Base-by-base conservation (phyloP, 2,329 filamentous ascomycete species). In the Tolypocladium cylindrosporum region DNA sequence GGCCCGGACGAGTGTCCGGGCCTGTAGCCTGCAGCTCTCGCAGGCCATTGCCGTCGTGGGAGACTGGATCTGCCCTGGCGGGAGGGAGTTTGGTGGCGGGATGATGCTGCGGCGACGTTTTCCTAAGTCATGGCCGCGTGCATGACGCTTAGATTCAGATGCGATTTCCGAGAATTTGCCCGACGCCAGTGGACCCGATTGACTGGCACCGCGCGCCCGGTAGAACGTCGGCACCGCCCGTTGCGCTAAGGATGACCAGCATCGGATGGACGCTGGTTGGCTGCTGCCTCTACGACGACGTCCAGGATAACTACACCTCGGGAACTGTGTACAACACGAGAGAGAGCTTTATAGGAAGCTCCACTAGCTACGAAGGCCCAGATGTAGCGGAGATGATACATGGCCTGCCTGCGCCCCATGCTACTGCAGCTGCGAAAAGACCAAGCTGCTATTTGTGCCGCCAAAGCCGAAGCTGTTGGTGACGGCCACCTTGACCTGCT, bases 381-480 rank as follows among this genome's bases (percentile, higher is more conserved):
- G 21, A 24, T 24, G 21, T 24, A 2, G 21, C 21, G 27, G 13
- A 19, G 14, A 4, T 16, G 45, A 31, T 48, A 2, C 14, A 2
- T 9, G 45, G 6, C 24, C 6, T 31, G 13, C 19, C 27, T 27
- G 14, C 1, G 3, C 2, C 45, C 7, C 24, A 5, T 6, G 27
- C 16, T 50, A 56, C 9, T 60, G 51, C 31, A 69, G 58, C 37
- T 64, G 70, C 9, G 80, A 80, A 66, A 97, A 93, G 56, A 91
- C 91, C 42, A 99, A 76, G 57, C 86, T 91, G 48, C 93, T 92
- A 75, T 99, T 99, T 1, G 93, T 97, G 19, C 94, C 94, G 13
- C 94, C 94, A 75, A 99, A 99, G 0, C 94, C 94, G 74, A 99
- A 99, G 70, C 93, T 97, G 68, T 99, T 99, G 4, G 90, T 94